Evolutionary conservation across 495 filamentous ascomycete species (phyloP), one percentile per base, ranked within the genome.

Genomic region (Aspergillus haitiensis): DNA sequence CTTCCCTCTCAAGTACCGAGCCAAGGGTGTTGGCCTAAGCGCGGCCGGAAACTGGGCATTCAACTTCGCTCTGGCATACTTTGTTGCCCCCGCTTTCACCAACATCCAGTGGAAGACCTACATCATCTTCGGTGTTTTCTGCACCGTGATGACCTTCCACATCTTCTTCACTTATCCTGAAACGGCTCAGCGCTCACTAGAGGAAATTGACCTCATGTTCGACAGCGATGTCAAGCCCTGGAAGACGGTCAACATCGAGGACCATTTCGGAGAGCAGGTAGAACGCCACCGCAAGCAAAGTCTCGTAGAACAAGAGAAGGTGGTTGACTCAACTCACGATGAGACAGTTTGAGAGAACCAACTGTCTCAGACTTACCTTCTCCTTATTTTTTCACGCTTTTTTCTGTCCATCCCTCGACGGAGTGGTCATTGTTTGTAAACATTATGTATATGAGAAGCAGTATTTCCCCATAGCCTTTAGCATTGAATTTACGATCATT

Each of bases 41-140:
- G 82, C 87, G 0, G 77, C 86, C 27, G 83, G 82, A 3, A 91
- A 92, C 72, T 90, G 88, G 88, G 78, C 88, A 13, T 91, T 89
- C 78, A 90, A 89, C 75, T 89, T 89, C 64, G 87, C 86, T 0
- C 70, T 91, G 5, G 87, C 84, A 5, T 79, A 87, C 66, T 90
- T 90, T 69, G 81, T 87, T 5, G 86, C 88, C 1, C 86, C 87
- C 0, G 86, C 81, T 0, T 88, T 92, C 70, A 73, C 80, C 57
- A 90, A 89, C 69, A 91, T 91, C 63, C 78, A 79, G 40, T 91
- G 87, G 80, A 86, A 85, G 70, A 77, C 82, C 0, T 91, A 89
- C 59, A 86, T 91, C 62, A 85, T 93, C 60, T 91, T 92, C 55
- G 89, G 88, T 2, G 79, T 86, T 0, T 81, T 92, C 16, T 91